These are phyloP conservation scores for Eimeria praecox DNA, from an alignment of 169 alveolate genomes.

Conservation along the genomic window DNA sequence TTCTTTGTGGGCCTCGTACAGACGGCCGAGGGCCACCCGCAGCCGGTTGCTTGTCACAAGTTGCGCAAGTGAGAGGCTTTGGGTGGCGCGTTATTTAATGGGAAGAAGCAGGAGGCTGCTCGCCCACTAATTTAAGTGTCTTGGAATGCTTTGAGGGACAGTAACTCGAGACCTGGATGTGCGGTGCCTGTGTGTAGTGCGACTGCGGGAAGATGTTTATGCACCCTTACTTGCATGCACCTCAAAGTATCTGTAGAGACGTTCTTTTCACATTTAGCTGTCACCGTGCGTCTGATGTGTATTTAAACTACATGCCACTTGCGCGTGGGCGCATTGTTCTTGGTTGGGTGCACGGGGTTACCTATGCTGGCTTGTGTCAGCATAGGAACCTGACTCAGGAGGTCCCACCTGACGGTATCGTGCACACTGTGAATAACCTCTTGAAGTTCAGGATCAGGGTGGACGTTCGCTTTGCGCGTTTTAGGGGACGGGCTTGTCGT, in stretches of 20 bases:
- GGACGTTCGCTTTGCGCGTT: neutral
- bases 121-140: neutral
- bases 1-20: slow-evolving; percentile 58
- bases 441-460: neutral
- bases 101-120: neutral
- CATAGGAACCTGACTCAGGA: neutral
- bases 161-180: neutral
- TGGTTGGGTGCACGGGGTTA: slow-evolving; percentile 1
- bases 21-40: slow-evolving; percentile 67
- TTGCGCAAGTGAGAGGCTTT: slow-evolving; percentile 37
- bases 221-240: neutral
- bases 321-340: neutral
- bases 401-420: neutral
- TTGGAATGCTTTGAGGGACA: neutral
- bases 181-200: neutral
- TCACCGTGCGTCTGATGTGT: too few species aligned
- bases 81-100: neutral
- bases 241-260: neutral
- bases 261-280: too few species aligned
- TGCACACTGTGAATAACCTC: neutral
- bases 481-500: slow-evolving; percentile 77
- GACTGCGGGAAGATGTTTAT: neutral
- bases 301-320: neutral
- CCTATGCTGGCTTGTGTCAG: neutral
- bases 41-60: slow-evolving; percentile 39